Conservation (phyloP, 768 basidiomycete species). For the Amanita rubescens region DNA sequence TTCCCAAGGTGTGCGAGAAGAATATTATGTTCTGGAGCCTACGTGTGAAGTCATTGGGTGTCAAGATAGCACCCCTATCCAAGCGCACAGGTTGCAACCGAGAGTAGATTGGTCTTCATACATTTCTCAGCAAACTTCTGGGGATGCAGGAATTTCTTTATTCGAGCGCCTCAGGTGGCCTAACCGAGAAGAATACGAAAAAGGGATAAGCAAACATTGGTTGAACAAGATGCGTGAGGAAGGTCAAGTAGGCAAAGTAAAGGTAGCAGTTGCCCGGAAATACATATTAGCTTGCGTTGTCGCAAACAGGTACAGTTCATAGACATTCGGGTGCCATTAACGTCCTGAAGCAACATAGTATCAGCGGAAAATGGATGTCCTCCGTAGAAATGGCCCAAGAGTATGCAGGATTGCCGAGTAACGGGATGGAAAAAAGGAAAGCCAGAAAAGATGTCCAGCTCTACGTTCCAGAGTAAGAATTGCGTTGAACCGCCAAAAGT, state of each 20-base stretch:
- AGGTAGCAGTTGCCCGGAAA: constrained; percentile 45
- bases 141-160: constrained; percentile 17
- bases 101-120: constrained; percentile 66
- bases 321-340: constrained; percentile 4
- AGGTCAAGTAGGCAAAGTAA: constrained; percentile 32
- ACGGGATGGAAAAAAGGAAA: constrained; percentile 9
- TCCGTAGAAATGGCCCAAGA: constrained; percentile 66
- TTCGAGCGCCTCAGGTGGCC: constrained; percentile 50
- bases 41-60: constrained; percentile 70
- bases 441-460: constrained; percentile 36
- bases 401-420: constrained; percentile 42
- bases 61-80: constrained; percentile 7
- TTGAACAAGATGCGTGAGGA: constrained; percentile 35
- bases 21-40: constrained; percentile 54
- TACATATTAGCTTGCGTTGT: constrained; percentile 68
- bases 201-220: constrained; percentile 66
- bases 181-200: constrained; percentile 63
- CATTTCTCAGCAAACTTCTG: constrained; percentile 22
- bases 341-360: constrained; percentile 26
- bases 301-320: constrained; percentile 52
- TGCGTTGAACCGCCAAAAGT: background rate
- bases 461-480: constrained; percentile 57
- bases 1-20: constrained; percentile 18
- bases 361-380: constrained; percentile 67
- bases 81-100: constrained; percentile 11